These are phyloP conservation scores for Cryphonectria japonica DNA, from an alignment of 2,329 filamentous ascomycete species.

Conservation along the genomic window DNA sequence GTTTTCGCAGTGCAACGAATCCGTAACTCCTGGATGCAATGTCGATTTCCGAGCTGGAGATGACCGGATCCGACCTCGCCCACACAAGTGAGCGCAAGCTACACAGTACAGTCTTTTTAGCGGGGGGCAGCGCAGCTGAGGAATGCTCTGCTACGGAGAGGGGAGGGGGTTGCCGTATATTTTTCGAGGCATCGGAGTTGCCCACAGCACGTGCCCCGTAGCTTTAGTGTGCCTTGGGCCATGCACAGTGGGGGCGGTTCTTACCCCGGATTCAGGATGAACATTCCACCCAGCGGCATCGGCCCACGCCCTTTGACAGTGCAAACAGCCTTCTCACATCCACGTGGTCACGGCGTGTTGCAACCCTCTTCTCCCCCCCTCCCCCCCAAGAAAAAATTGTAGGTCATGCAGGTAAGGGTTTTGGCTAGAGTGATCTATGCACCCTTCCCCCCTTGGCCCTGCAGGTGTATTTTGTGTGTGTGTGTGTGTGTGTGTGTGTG, in stretches of 20 bases:
- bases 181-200: neutral
- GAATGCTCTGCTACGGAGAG: neutral
- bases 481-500: neutral
- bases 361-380: too few relatives aligned
- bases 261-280: constrained; percentile 4
- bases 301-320: neutral
- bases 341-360: neutral
- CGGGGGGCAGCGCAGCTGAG: neutral
- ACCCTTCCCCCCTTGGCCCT: neutral
- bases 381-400: neutral
- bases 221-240: neutral
- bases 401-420: neutral
- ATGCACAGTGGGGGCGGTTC: constrained; percentile 17
- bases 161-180: neutral
- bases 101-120: neutral
- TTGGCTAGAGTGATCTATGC: neutral
- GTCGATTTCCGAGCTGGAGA: constrained; percentile 26
- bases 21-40: constrained; percentile 4
- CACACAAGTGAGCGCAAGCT: neutral
- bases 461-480: neutral
- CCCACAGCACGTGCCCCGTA: neutral
- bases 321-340: neutral
- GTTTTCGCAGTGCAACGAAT: constrained; percentile 18
- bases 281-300: constrained; percentile 3
- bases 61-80: constrained; percentile 22